phyloP scores from a whole-genome alignment of 257 asterid genomes.

The Galeopsis tetrahit region DNA sequence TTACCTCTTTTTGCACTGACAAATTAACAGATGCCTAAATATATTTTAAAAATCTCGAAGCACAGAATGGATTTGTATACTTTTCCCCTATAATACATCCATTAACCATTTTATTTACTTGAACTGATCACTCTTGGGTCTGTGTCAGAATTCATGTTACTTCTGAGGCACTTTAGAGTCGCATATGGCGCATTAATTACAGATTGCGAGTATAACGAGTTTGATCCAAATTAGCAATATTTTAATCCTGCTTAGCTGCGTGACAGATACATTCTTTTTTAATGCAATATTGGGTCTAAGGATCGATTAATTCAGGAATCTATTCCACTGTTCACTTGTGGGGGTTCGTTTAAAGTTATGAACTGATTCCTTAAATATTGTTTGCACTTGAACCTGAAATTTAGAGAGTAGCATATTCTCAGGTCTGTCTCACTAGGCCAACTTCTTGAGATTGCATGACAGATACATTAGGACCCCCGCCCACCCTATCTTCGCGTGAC shows the following conservation, averaged over 20 bases:
- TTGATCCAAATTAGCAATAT: slow-evolving; percentile 12
- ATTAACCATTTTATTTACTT: neutral
- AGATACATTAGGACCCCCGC: neutral
- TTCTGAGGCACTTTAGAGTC: neutral
- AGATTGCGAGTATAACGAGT: slow-evolving; percentile 1
- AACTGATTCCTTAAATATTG: too few relatives aligned
- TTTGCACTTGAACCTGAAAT: too few relatives aligned
- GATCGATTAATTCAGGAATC: too few relatives aligned
- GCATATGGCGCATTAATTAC: slow-evolving; percentile 4
- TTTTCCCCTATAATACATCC: neutral
- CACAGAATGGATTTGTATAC: neutral
- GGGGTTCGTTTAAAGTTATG: too few relatives aligned
- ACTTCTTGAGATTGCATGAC: too few relatives aligned
- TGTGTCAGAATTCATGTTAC: neutral
- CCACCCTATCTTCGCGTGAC: neutral
- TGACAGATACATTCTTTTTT: slow-evolving; percentile 25
- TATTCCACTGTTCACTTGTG: too few relatives aligned
- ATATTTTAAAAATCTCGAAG: neutral
- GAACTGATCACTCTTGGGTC: neutral
- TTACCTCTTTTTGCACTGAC: neutral
- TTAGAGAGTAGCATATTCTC: too few relatives aligned
- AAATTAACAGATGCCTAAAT: too few relatives aligned
- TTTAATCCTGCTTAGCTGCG: slow-evolving; percentile 13
- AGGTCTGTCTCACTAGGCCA: too few relatives aligned
- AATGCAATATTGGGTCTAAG: too few relatives aligned